Evolutionary conservation across 192 early-diverging fungal genomes (phyloP), one percentile per base, ranked within the genome.

Genomic region (Gamsiella multidivaricata): DNA sequence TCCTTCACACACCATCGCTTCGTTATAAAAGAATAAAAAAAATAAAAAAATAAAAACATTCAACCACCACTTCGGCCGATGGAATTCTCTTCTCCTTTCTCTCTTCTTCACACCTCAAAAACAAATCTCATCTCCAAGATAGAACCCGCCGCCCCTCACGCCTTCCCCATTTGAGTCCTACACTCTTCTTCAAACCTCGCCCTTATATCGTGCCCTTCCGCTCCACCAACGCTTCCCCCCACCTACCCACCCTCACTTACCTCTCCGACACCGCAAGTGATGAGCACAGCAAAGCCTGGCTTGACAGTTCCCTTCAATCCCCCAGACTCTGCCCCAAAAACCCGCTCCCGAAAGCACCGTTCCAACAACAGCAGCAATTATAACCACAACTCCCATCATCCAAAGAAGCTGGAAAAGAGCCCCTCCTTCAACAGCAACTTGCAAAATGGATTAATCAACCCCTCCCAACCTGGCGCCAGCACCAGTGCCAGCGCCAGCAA

Each of bases 251-350:
- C 22, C 31, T 26, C 31, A 31, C 26, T 22, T 8, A 36, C 31
- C 55, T 26, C 57, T 32, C 37, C 11, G 55, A 37, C 49, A 43
- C 50, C 69, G n/a, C 55, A 64, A 75, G 74, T 78, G 65, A 78
- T 78, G 74, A 78, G 74, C 74, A 78, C 74, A 69, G 74, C 64
- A 78, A 78, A 78, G 74, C 67, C 74, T 61, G 74, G 74, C 43
- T 78, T 78, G 66, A 63, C 61, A 51, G 74, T 62, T 63, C 66
- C 74, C 57, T 78, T 50, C 74, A 69, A 56, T 25, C 61, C 74
- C 57, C 45, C 65, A 39, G 71, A 74, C 63, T 45, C 62, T 11
- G 15, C 65, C 43, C 25, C 34, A 12, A 68, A 78, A 69, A 28
- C 59, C 49, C 63, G 57, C 50, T 63, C 57, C 25, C 53, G 65